Conservation (phyloP, 148 eudicot genomes). For the Spergularia marina region DNA sequence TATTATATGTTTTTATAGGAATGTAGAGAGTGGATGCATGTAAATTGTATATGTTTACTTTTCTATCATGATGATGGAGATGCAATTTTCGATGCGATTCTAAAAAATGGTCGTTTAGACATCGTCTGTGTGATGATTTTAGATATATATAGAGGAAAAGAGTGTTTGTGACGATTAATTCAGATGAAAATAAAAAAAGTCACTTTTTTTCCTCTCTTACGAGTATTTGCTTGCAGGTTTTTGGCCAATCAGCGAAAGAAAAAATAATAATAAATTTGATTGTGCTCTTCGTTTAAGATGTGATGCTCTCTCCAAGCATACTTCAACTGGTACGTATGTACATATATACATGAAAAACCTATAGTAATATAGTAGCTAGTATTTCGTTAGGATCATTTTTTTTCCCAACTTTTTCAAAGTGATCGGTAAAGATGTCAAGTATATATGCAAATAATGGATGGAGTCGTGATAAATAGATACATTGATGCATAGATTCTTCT, state of each 20-base stretch:
- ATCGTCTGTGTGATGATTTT: not conserved
- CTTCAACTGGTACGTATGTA: conserved; percentile 17
- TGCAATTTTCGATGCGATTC: no score
- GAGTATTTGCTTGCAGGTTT: conserved; percentile 16
- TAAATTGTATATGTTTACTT: not conserved
- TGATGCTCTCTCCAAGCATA: conserved; percentile 30
- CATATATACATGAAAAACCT: no score
- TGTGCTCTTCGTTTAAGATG: conserved; percentile 30
- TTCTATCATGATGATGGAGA: no score
- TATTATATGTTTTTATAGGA: no score
- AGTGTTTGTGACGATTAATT: not conserved
- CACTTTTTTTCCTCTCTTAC: not conserved
- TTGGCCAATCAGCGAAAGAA: conserved; percentile 24
- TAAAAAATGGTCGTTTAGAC: no score
- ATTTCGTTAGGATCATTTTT: no score
- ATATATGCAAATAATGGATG: no score
- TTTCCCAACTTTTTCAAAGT: no score
- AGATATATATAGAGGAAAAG: no score
- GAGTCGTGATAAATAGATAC: no score
- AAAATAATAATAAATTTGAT: conserved; percentile 18
- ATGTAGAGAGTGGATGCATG: not conserved
- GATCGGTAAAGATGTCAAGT: no score
- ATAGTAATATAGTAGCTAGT: no score
- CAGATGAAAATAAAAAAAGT: not conserved
- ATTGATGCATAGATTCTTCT: not conserved